Percentiles rank a stretch among this genome's conserved stretches.
These are phyloP conservation scores for Cryptococcus sp. DNA, from an alignment of 1,284 basidiomycete species.

Conservation along the genomic window DNA sequence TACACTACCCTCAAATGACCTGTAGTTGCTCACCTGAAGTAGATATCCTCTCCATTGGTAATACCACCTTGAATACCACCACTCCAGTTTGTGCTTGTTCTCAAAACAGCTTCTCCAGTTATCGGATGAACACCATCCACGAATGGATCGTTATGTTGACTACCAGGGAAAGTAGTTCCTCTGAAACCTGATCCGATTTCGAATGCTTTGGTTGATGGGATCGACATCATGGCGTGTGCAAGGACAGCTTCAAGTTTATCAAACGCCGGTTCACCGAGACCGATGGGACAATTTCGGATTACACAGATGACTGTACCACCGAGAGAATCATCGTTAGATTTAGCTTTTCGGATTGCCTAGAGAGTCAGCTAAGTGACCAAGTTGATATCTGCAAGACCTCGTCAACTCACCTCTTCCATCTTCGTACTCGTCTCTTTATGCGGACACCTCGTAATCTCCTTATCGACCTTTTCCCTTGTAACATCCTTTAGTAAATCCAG, in stretches of 20 bases:
- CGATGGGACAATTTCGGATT: conserved; percentile 81
- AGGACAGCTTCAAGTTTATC: conserved; percentile 98
- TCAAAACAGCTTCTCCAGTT: conserved; percentile 52
- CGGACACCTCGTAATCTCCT: conserved; percentile 83
- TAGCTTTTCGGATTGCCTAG: conserved; percentile 88
- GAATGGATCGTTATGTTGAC: conserved; percentile 90
- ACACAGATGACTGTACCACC: conserved; percentile 97
- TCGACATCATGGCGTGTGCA: conserved; percentile 96
- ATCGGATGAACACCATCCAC: conserved; percentile 61
- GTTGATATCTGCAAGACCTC: neutral
- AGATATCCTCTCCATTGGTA: conserved; percentile 94
- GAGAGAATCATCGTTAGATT: conserved; percentile 86
- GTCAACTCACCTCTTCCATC: conserved; percentile 71
- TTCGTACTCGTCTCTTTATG: conserved; percentile 78
- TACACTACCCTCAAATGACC: neutral
- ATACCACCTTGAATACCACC: conserved; percentile 98
- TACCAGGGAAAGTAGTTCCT: conserved; percentile 91
- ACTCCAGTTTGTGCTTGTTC: conserved; percentile 91
- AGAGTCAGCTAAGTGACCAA: neutral
- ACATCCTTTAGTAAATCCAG: conserved; percentile 71
- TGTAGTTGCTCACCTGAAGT: conserved; percentile 66
- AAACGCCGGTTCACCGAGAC: conserved; percentile 95
- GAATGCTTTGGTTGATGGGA: conserved; percentile 97
- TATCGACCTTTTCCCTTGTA: conserved; percentile 84
- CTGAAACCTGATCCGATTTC: conserved; percentile 97